A percentile compares a stretch with the other conserved stretches of the same genome.
Conservation (phyloP, 2,329 filamentous ascomycete genomes). For the Colletotrichum scovillei region DNA sequence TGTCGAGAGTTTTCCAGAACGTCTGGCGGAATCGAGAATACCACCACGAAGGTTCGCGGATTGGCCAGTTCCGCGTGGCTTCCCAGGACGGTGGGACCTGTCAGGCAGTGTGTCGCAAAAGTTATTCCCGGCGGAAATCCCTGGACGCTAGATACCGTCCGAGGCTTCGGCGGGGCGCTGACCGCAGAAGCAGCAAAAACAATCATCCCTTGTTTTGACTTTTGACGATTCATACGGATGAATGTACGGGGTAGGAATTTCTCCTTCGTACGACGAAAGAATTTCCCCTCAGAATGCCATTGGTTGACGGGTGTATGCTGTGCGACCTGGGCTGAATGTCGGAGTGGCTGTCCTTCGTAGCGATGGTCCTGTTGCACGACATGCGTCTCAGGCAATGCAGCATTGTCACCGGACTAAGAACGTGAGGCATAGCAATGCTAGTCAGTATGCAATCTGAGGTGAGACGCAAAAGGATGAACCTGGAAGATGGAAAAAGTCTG, state of each 20-base stretch:
- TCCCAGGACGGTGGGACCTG: not conserved
- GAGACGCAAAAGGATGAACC: not conserved
- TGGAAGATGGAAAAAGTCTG: not conserved
- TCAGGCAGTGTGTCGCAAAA: not conserved
- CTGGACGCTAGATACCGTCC: not conserved
- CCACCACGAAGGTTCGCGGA: slow-evolving; percentile 5
- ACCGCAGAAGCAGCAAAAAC: not conserved
- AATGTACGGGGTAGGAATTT: too few species aligned
- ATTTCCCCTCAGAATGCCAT: not conserved
- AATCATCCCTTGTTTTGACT: not conserved
- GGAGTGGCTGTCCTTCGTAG: not conserved
- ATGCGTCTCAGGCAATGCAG: not conserved
- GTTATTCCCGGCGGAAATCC: slow-evolving; percentile 21
- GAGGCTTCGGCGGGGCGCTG: slow-evolving; percentile 15
- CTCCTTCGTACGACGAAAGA: not conserved
- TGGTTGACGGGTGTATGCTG: not conserved
- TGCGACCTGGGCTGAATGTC: not conserved
- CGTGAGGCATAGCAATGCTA: too few species aligned
- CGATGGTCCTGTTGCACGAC: too few species aligned
- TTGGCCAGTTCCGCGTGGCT: not conserved
- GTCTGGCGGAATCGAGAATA: slow-evolving; percentile 4
- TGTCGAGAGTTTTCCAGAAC: not conserved
- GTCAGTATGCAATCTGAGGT: not conserved
- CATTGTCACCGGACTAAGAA: not conserved
- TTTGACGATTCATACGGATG: not conserved